Percentiles rank a stretch among this genome's conserved stretches.
Conservation (phyloP, 2,329 filamentous ascomycete genomes). For the Arachnomyces sp. region DNA sequence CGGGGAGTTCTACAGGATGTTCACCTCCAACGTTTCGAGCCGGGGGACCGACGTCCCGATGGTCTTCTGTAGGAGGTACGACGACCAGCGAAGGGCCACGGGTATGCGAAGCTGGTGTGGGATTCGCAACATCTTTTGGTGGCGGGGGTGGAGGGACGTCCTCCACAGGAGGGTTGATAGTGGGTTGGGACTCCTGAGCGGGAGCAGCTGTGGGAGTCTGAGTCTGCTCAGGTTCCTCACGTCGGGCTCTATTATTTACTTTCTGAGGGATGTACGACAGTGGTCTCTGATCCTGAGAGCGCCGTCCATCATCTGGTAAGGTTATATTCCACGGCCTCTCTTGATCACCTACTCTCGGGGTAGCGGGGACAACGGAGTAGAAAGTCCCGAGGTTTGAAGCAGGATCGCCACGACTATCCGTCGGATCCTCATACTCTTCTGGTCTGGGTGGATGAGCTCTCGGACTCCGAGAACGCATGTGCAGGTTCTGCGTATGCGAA, state of each 20-base stretch:
- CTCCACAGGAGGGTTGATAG: not conserved
- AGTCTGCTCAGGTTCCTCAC: not conserved
- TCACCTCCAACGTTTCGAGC: slow-evolving; percentile 3
- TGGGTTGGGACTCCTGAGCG: not conserved
- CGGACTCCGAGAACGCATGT: slow-evolving; percentile 31
- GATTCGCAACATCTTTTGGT: not conserved
- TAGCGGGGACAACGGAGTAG: slow-evolving; percentile 19
- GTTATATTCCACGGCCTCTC: slow-evolving; percentile 29
- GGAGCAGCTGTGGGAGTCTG: not conserved
- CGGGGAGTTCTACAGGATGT: slow-evolving; percentile 29
- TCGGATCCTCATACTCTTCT: slow-evolving; percentile 16
- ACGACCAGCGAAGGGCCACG: too few relatives aligned
- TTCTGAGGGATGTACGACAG: not conserved
- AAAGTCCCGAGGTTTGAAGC: slow-evolving; percentile 27
- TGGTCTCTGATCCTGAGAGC: too few relatives aligned
- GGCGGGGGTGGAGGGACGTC: not conserved
- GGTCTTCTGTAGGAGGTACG: too few relatives aligned
- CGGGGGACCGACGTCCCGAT: too few relatives aligned
- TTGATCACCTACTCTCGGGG: slow-evolving; percentile 27
- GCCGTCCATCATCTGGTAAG: slow-evolving; percentile 20
- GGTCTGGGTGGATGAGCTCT: slow-evolving; percentile 19
- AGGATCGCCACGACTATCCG: slow-evolving; percentile 17
- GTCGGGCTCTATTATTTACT: not conserved
- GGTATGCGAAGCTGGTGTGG: too few relatives aligned
- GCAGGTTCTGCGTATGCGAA: slow-evolving; percentile 25